These are phyloP conservation scores for Neofusicoccum laricinum DNA, from an alignment of 2,329 filamentous ascomycete species.

Conservation along the genomic window DNA sequence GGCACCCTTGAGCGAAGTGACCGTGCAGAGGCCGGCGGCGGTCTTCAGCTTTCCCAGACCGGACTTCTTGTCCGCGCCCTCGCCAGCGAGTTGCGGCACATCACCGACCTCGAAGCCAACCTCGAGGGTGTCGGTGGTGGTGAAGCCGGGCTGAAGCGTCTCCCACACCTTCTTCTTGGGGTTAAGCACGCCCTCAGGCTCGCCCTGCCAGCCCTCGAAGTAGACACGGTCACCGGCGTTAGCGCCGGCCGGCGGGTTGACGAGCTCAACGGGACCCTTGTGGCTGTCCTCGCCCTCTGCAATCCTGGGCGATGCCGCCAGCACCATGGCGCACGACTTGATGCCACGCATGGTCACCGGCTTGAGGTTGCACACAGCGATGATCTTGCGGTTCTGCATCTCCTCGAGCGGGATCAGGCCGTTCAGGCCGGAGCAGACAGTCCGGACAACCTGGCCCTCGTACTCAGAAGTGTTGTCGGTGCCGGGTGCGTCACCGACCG, in stretches of 20 bases:
- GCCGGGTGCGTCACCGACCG: constrained; percentile 82
- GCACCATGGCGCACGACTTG: constrained; percentile 81
- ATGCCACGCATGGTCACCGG: constrained; percentile 97
- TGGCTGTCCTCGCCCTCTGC: constrained; percentile 80
- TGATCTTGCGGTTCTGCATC: constrained; percentile 94
- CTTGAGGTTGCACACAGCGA: constrained; percentile 97
- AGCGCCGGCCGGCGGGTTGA: constrained; percentile 73
- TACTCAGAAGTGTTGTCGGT: constrained; percentile 87
- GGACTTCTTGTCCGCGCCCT: constrained; percentile 57
- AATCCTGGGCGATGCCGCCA: constrained; percentile 83
- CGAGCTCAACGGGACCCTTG: constrained; percentile 90
- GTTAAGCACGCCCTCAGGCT: constrained; percentile 91
- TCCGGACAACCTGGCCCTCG: constrained; percentile 87
- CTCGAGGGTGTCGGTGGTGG: constrained; percentile 75
- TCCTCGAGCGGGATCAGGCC: constrained; percentile 88
- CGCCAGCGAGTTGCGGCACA: constrained; percentile 73
- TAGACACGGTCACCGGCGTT: constrained; percentile 83
- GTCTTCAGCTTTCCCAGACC: constrained; percentile 66
- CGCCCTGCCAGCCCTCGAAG: constrained; percentile 92
- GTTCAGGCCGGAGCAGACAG: constrained; percentile 95
- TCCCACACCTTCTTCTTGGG: constrained; percentile 99
- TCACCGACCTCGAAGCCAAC: constrained; percentile 80
- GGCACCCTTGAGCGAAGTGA: constrained; percentile 75
- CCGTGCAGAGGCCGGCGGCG: constrained; percentile 77
- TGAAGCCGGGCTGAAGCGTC: constrained; percentile 92